Evolutionary conservation across 345 rosid species (phyloP).

Genomic region (Populus ilicifolia): DNA sequence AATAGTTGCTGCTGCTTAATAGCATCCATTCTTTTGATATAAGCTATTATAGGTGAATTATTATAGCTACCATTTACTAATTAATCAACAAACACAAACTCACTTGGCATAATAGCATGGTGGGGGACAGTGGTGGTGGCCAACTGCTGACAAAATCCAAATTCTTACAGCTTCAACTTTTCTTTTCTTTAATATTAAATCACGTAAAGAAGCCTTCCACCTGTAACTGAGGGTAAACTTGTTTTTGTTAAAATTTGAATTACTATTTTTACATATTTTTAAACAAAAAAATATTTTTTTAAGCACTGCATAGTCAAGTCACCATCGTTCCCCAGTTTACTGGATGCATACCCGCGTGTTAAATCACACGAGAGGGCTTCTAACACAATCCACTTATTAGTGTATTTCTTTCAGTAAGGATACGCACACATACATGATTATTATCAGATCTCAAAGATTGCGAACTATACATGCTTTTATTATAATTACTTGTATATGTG

Average conservation of each 20-base stretch:
- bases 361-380: not conserved
- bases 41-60: conserved; percentile 28
- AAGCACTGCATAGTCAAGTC: not conserved
- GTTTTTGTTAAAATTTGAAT: too few species aligned
- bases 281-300: too few species aligned
- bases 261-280: too few species aligned
- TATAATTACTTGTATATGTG: too few species aligned
- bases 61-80: conserved; percentile 15
- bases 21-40: not conserved
- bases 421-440: too few species aligned
- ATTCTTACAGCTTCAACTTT: conserved; percentile 3
- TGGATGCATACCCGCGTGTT: not conserved
- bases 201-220: conserved; percentile 6
- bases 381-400: not conserved
- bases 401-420: not conserved
- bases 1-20: not conserved
- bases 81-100: conserved; percentile 11
- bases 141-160: conserved; percentile 28
- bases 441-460: too few species aligned
- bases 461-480: too few species aligned
- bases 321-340: conserved; percentile 9
- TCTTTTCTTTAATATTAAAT: not conserved
- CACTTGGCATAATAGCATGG: conserved; percentile 15
- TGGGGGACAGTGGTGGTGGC: conserved; percentile 24
- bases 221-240: too few species aligned